Base-by-base conservation (phyloP, 331 rosid genomes). In the Acacia pycnantha region DNA sequence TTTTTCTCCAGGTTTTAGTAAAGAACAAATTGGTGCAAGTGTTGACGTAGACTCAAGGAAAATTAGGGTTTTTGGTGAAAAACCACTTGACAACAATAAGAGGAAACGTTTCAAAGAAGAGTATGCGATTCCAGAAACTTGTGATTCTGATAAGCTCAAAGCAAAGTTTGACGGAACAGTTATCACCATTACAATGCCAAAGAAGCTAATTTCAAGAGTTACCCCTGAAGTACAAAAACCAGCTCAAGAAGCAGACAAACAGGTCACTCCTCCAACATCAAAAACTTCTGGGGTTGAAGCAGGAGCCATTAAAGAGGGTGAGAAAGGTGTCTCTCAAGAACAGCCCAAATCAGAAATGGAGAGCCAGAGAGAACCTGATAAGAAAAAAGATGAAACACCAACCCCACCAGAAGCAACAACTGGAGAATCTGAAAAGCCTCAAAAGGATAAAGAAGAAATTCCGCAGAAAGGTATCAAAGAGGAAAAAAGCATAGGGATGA, bases 171-270 rank as follows among this genome's bases (percentile, higher is more conserved):
- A 46, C 0, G 59, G 76, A 72, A 35, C 41, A 61, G 27, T 12
- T 35, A 19, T 87, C 22, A 78, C 51, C 72, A 68, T 87, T 46
- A 59, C 41, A 78, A 81, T 87, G 48, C 73, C 73, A 77, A 78
- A 50, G 5, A 77, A 73, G 71, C 50, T 35, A n/a, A 69, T 53
- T 67, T 79, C 83, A 80, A 27, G 14, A 6, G 22, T 65, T 61
- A 15, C 78, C 19, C 51, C 74, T 5, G 14, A 58, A 31, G 35
- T 73, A 51, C 31, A n/a, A 66, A 26, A 81, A 61, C 47, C 82
- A 75, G 15, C 68, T 64, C 67, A 77, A 71, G 76, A 48, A 82
- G 16, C 43, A 43, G 24, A 81, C 14, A 40, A 66, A 61, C 35
- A 78, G 6, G 77, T 2, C 51, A 44, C 18, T 72, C 69, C 82